Conservation (phyloP, 768 basidiomycete species). For the Mycena amicta region DNA sequence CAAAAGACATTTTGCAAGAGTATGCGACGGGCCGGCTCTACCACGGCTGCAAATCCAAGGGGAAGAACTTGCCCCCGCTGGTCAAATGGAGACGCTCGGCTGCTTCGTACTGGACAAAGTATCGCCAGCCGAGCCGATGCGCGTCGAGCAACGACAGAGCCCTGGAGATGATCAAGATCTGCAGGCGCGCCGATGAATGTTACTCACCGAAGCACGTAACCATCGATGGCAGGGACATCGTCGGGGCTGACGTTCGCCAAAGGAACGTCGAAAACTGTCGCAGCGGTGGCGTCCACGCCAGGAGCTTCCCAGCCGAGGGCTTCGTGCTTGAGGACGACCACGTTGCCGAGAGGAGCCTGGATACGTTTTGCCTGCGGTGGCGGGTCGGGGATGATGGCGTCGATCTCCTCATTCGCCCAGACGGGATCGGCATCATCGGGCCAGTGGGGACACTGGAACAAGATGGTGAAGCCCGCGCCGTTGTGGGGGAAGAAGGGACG, state of each 20-base stretch:
- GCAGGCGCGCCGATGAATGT: constrained; percentile 31
- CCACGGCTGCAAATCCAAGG: not conserved
- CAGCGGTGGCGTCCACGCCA: not conserved
- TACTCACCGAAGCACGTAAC: constrained; percentile 16
- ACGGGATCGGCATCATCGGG: not conserved
- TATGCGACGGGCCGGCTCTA: not conserved
- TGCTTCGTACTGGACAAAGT: not conserved
- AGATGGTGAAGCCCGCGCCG: not conserved
- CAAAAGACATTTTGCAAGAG: not conserved
- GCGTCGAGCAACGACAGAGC: not conserved
- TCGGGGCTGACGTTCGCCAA: not conserved
- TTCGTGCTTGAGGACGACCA: not conserved
- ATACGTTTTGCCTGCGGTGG: not conserved
- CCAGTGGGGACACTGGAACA: not conserved
- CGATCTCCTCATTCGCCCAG: not conserved
- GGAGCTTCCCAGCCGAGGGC: not conserved
- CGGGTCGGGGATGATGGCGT: not conserved
- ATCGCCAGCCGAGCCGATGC: not conserved
- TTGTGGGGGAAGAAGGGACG: not conserved
- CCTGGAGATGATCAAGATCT: not conserved
- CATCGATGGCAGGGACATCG: not conserved
- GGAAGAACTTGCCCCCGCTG: not conserved
- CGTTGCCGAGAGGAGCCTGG: not conserved
- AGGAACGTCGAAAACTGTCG: not conserved
- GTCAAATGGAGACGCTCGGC: not conserved